A percentile compares a stretch with the other conserved stretches of the same genome.
phyloP scores from a whole-genome alignment of 768 basidiomycete species.

The Kwoniella newhampshirensis region DNA sequence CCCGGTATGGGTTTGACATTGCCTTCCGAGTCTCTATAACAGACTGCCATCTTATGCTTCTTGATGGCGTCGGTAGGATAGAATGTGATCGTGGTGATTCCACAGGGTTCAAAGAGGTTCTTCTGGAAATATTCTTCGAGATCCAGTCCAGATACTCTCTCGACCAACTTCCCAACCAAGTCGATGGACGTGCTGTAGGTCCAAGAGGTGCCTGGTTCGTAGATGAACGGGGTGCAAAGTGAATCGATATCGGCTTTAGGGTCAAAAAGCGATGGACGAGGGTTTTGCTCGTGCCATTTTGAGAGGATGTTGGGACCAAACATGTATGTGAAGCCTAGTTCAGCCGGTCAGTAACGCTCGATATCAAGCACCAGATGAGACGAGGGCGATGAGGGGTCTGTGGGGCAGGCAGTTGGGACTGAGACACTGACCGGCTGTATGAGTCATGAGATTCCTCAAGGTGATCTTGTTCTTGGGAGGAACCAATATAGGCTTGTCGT shows the following conservation, averaged over 20 bases:
- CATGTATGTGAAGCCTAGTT: slow-evolving; percentile 36
- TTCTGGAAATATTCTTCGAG: slow-evolving; percentile 49
- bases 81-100: slow-evolving; percentile 40
- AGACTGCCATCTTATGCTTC: slow-evolving; percentile 25
- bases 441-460: slow-evolving; percentile 44
- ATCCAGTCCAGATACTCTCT: slow-evolving; percentile 33
- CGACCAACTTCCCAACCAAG: slow-evolving; percentile 46
- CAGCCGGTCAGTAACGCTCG: no score
- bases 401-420: not conserved
- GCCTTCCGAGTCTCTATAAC: slow-evolving; percentile 16
- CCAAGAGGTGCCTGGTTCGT: slow-evolving; percentile 41
- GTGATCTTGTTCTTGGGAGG: slow-evolving; percentile 40
- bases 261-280: slow-evolving; percentile 19
- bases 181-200: slow-evolving; percentile 43
- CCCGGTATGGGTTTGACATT: slow-evolving; percentile 14
- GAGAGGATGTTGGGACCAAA: slow-evolving; percentile 19
- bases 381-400: no score
- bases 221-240: slow-evolving; percentile 26
- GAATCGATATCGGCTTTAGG: slow-evolving; percentile 22
- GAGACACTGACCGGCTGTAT: slow-evolving; percentile 41
- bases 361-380: no score
- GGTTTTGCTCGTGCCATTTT: slow-evolving; percentile 26
- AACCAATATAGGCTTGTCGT: slow-evolving; percentile 25
- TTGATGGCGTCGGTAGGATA: slow-evolving; percentile 27
- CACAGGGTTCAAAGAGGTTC: slow-evolving; percentile 49